These are phyloP conservation scores for Malassezia caprae DNA, from an alignment of 1,284 basidiomycete genomes.

Conservation along the genomic window DNA sequence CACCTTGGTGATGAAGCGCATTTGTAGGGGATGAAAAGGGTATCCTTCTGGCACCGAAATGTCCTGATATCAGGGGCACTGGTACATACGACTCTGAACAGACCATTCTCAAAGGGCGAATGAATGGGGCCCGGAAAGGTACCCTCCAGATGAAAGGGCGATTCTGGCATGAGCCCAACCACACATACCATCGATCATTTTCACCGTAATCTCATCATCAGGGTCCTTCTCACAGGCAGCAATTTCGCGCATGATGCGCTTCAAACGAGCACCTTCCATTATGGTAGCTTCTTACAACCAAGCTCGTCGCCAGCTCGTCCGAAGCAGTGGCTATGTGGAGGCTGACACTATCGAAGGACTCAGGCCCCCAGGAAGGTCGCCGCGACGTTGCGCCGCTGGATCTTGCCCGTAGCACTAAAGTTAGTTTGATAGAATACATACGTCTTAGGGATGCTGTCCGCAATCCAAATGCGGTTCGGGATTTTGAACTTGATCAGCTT, in stretches of 20 bases:
- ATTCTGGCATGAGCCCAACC: constrained; percentile 10
- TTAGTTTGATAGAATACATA: constrained; percentile 2
- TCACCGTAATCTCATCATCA: constrained; percentile 69
- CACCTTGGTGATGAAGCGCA: constrained; percentile 62
- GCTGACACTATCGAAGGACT: background rate
- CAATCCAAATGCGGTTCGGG: constrained; percentile 48
- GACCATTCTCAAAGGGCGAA: constrained; percentile 87
- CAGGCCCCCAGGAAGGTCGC: constrained; percentile 24
- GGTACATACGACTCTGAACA: constrained; percentile 71
- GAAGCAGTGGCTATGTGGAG: constrained; percentile 3
- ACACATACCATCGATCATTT: constrained; percentile 60
- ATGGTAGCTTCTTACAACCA: background rate
- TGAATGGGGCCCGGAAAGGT: constrained; percentile 51
- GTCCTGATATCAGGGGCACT: constrained; percentile 56
- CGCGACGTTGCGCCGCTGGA: constrained; percentile 42
- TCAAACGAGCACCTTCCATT: constrained; percentile 66
- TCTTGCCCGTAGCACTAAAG: constrained; percentile 38
- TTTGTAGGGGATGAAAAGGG: constrained; percentile 94
- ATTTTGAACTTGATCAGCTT: constrained; percentile 49
- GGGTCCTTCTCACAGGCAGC: constrained; percentile 88
- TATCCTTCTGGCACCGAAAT: constrained; percentile 85
- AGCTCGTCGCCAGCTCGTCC: constrained; percentile 1
- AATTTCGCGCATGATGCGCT: constrained; percentile 72
- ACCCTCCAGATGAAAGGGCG: constrained; percentile 29
- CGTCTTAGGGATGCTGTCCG: constrained; percentile 49